A percentile compares a stretch with the other conserved stretches of the same genome.
phyloP scores from a whole-genome alignment of 805 yeast genomes.

The Pichia phayaonensis region DNA sequence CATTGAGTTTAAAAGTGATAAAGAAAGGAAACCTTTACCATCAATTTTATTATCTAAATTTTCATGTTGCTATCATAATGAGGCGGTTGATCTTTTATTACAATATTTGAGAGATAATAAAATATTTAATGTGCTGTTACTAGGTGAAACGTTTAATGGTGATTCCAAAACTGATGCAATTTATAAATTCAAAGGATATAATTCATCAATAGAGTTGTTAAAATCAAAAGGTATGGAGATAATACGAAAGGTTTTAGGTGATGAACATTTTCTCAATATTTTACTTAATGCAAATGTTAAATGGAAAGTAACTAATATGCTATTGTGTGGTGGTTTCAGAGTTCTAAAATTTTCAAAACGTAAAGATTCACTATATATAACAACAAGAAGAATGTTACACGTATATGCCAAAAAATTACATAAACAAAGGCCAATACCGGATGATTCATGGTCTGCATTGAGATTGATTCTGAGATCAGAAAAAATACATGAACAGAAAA shows the following conservation, averaged over 20 bases:
- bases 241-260: conserved; percentile 35
- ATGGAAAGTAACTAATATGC: conserved; percentile 10
- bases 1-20: neutral
- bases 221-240: conserved; percentile 39
- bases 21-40: conserved; percentile 2
- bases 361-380: neutral
- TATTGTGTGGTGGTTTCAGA: conserved; percentile 21
- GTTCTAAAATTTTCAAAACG: neutral
- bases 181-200: conserved; percentile 15
- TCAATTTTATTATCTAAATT: conserved; percentile 4
- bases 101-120: conserved; percentile 24
- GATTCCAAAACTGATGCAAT: conserved; percentile 17
- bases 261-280: conserved; percentile 31
- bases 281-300: conserved; percentile 31
- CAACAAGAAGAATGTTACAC: conserved; percentile 19
- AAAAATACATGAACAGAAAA: neutral
- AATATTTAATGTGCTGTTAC: conserved; percentile 31
- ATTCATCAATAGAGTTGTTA: conserved; percentile 33
- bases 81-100: conserved; percentile 37
- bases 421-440: conserved; percentile 20
- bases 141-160: conserved; percentile 36
- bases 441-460: conserved; percentile 7
- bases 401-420: conserved; percentile 13
- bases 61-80: conserved; percentile 20
- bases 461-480: conserved; percentile 10